Evolutionary conservation across 257 asterid species (phyloP).

Genomic region (Solanum gandarillasii): DNA sequence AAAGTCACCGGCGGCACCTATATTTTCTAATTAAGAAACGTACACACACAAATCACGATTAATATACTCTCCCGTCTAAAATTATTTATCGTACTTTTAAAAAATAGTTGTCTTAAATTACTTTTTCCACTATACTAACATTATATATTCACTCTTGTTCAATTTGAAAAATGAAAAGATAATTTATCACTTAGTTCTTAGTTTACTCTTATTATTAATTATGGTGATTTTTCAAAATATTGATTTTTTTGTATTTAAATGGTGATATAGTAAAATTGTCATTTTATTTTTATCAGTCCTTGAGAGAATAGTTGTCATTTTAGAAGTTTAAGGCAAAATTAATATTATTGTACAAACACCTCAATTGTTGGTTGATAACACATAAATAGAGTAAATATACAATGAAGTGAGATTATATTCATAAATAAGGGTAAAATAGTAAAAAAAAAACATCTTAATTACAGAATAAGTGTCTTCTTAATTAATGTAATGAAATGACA

Average conservation of each 20-base stretch:
- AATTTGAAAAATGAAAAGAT: background rate
- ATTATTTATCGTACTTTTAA: background rate
- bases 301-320: background rate
- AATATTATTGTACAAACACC: background rate
- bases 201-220: background rate
- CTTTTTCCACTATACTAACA: background rate
- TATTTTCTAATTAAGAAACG: background rate
- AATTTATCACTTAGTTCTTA: background rate
- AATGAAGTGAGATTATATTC: background rate
- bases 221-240: too few species aligned
- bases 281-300: too few species aligned
- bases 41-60: background rate
- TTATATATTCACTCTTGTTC: background rate
- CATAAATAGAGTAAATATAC: background rate
- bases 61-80: background rate
- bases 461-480: background rate
- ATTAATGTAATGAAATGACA: too few species aligned
- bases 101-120: rapidly evolving
- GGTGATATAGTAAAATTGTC: background rate
- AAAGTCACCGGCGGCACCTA: background rate
- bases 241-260: too few species aligned
- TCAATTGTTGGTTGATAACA: background rate
- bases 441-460: background rate
- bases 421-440: background rate
- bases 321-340: background rate